These are phyloP conservation scores for Scleromitrula shiraiana DNA, from an alignment of 2,329 filamentous ascomycete species.

Conservation along the genomic window DNA sequence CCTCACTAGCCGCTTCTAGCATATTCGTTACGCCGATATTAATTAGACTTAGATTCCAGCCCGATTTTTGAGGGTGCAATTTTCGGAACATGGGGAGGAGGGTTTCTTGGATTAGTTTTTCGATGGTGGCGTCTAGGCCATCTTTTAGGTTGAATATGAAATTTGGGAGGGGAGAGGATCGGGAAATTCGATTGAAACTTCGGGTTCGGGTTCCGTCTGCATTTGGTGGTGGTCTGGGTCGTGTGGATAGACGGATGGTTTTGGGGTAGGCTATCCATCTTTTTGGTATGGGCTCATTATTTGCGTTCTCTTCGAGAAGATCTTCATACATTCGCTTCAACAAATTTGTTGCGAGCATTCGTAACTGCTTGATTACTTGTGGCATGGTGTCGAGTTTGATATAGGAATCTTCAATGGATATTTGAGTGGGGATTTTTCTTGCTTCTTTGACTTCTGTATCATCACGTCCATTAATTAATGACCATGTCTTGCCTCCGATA, in stretches of 20 bases:
- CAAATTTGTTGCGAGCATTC: conserved; percentile 60
- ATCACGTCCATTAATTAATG: conserved; percentile 74
- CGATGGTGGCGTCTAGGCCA: conserved; percentile 50
- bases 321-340: conserved; percentile 73
- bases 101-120: conserved; percentile 60
- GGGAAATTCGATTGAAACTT: conserved; percentile 63
- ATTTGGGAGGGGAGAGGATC: conserved; percentile 63
- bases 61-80: conserved; percentile 54
- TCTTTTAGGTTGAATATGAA: conserved; percentile 63
- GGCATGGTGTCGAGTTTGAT: conserved; percentile 56
- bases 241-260: conserved; percentile 73
- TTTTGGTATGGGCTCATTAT: conserved; percentile 15
- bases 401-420: conserved; percentile 94
- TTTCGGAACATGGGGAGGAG: conserved; percentile 66
- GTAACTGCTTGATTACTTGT: conserved; percentile 60
- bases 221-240: conserved; percentile 48
- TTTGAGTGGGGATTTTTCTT: conserved; percentile 69
- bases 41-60: conserved; percentile 75
- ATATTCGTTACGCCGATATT: conserved; percentile 89
- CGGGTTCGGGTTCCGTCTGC: conserved; percentile 45
- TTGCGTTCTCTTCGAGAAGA: conserved; percentile 43
- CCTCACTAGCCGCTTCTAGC: conserved; percentile 42
- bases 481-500: conserved; percentile 67
- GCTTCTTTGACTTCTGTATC: conserved; percentile 63
- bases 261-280: conserved; percentile 73